Evolutionary conservation across 106 monocot species (phyloP).

Genomic region (Platanthera guangdongensis): DNA sequence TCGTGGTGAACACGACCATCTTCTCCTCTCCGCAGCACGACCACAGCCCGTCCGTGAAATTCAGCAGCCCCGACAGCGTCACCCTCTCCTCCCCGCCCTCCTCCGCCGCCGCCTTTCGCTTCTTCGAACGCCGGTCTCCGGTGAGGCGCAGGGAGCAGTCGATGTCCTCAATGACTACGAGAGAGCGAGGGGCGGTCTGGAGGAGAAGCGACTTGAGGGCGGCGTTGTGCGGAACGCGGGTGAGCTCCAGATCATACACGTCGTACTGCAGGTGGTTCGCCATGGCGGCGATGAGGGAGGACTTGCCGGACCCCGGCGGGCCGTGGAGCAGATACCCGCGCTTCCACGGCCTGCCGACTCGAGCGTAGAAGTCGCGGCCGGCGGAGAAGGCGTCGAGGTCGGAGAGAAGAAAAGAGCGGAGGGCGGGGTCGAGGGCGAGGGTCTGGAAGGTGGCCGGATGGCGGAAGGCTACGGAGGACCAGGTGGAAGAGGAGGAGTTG

Average conservation of each 20-base stretch:
- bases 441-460: constrained; percentile 80
- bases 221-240: constrained; percentile 39
- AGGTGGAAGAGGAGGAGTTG: constrained; percentile 30
- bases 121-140: constrained; percentile 23
- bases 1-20: constrained; percentile 80
- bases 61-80: constrained; percentile 76
- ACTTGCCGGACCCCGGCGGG: constrained; percentile 78
- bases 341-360: constrained; percentile 78
- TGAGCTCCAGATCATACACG: constrained; percentile 58
- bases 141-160: constrained; percentile 79
- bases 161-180: constrained; percentile 92
- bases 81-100: constrained; percentile 20
- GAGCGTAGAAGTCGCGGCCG: constrained; percentile 52
- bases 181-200: constrained; percentile 73
- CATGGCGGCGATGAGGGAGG: constrained; percentile 82
- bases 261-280: constrained; percentile 74
- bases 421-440: constrained; percentile 54
- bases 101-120: constrained; percentile 4
- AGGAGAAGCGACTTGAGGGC: constrained; percentile 64
- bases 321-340: constrained; percentile 82
- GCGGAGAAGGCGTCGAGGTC: constrained; percentile 54
- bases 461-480: constrained; percentile 78
- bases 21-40: constrained; percentile 89
- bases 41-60: constrained; percentile 93
- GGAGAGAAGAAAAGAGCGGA: constrained; percentile 41